Base-by-base conservation (phyloP, 768 basidiomycete genomes). In the Tricholoma flavovirens region DNA sequence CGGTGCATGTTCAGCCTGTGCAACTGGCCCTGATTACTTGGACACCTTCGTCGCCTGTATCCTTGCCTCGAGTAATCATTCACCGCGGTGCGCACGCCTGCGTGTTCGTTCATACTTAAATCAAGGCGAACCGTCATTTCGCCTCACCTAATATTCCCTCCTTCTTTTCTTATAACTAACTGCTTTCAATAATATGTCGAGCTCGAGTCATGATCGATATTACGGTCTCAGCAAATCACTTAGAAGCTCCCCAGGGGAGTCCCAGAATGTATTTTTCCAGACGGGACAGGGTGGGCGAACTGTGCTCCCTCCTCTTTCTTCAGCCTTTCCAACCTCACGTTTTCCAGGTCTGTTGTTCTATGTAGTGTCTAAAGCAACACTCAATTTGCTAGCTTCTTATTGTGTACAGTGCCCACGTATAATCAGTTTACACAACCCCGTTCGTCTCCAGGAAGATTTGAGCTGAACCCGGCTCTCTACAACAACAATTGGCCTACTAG, bases 221-320 rank as follows among this genome's bases (percentile, higher is more conserved):
- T 84, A 81, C 75, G 76, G 77, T 73, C 75, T 83, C 78, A 77
- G 74, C 68, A 83, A 81, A 77, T 71, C 80, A 66, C 81, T 84
- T 77, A 83, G 83, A 79, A 81, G 80, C 73, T 81, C 86, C 69
- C 83, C 85, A 64, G 81, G 78, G 73, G 83, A 83, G 72, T 69
- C 81, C 70, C 83, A 84, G 74, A 49, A 22, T 73, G 77, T 71
- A 75, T 86, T 85, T 79, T 83, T 87, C 77, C 81, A 81, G 76
- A 79, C 82, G 75, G 83, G 84, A 79, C 87, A 88, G 84, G 87
- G 88, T 89, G 87, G 87, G 87, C 85, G 87, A 83, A 83, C 85
- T 79, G 81, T 87, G 78, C 83, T 88, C 73, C 88, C 87, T 85
- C 84, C 87, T 83, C 77, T 89, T 81, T 81, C 83, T 83, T 79